phyloP scores from a whole-genome alignment of 768 basidiomycete species.

The Solioccasus polychromus region DNA sequence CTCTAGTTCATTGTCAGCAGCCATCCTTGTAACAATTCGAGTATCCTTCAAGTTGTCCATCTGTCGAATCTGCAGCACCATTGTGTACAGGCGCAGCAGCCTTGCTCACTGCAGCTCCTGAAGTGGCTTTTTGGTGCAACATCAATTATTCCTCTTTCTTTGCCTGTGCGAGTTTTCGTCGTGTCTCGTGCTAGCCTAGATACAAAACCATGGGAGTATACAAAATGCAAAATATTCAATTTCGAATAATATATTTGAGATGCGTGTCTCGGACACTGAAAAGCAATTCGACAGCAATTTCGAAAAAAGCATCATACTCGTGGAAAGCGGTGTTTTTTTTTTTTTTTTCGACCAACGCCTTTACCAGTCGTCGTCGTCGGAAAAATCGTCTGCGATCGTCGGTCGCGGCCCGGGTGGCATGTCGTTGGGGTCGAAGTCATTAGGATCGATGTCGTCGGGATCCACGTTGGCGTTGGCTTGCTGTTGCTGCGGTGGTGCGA shows the following conservation, averaged over 20 bases:
- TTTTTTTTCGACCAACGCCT: no score
- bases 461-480: slow-evolving; percentile 1
- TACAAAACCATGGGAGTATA: no score
- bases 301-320: no score
- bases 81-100: slow-evolving; percentile 33
- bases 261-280: no score
- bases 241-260: no score
- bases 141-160: slow-evolving; percentile 12
- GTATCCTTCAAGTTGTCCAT: background rate
- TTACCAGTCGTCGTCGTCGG: slow-evolving; percentile 30
- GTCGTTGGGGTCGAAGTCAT: slow-evolving; percentile 14
- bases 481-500: slow-evolving; percentile 7
- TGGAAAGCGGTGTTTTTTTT: no score
- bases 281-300: no score
- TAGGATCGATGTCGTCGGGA: slow-evolving; percentile 14
- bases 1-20: background rate
- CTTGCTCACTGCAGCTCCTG: slow-evolving; percentile 29
- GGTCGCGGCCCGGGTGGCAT: slow-evolving; percentile 5
- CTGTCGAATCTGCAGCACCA: slow-evolving; percentile 18
- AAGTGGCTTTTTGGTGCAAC: slow-evolving; percentile 31
- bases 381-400: slow-evolving; percentile 20
- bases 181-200: slow-evolving; percentile 6
- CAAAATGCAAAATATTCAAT: no score
- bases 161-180: slow-evolving; percentile 5
- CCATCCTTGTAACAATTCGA: no score